phyloP scores from a whole-genome alignment of 495 filamentous ascomycete genomes.

The Xanthoparmelia taractica region DNA sequence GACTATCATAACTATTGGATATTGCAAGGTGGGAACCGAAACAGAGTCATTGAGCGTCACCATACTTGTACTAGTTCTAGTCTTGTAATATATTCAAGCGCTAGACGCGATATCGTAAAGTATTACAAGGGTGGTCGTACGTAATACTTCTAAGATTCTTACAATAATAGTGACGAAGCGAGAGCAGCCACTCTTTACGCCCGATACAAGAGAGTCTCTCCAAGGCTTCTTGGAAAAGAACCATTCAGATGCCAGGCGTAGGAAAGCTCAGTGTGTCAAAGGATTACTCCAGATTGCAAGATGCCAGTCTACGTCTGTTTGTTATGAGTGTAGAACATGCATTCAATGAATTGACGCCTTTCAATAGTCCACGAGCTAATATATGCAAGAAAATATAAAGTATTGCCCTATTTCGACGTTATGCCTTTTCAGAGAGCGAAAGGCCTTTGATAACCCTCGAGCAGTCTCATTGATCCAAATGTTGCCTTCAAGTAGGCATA shows the following conservation, averaged over 20 bases:
- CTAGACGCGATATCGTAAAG: constrained; percentile 1
- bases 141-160: too few relatives aligned
- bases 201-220: too few relatives aligned
- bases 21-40: background rate
- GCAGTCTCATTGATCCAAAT: background rate
- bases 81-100: background rate
- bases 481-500: background rate
- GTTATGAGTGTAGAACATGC: constrained; percentile 59
- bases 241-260: constrained; percentile 46
- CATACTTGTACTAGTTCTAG: background rate
- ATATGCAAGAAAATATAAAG: constrained; percentile 53
- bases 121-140: too few relatives aligned
- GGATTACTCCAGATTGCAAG: constrained; percentile 55
- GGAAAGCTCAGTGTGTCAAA: constrained; percentile 67
- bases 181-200: too few relatives aligned
- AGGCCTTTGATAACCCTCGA: background rate
- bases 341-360: constrained; percentile 56
- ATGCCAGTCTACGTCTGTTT: constrained; percentile 62
- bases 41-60: constrained; percentile 1
- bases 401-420: background rate
- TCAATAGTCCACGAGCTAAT: constrained; percentile 79
- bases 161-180: too few relatives aligned
- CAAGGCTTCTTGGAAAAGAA: constrained; percentile 40
- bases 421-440: background rate
- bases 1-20: constrained; percentile 2